Percentiles rank a stretch among this genome's conserved stretches.
Evolutionary conservation across 768 basidiomycete genomes (phyloP).

Genomic region (Russula lepida): DNA sequence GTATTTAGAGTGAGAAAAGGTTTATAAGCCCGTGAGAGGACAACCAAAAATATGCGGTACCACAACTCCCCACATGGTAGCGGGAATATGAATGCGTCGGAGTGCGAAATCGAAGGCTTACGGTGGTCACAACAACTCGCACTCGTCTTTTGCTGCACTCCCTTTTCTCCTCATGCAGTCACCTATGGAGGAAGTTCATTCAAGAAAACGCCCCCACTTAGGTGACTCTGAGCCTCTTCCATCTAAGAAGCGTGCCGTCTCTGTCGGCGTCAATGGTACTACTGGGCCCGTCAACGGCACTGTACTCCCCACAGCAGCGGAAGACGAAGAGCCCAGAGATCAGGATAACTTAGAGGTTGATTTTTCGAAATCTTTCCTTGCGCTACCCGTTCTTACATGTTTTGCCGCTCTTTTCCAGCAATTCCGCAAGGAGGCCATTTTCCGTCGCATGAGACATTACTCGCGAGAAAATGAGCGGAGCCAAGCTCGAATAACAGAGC

Average conservation of each 20-base stretch:
- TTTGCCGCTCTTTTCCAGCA: conserved; percentile 33
- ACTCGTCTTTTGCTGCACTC: not conserved
- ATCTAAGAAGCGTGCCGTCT: conserved; percentile 26
- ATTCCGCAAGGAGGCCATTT: conserved; percentile 85
- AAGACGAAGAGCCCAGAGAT: conserved; percentile 23
- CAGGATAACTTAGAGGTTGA: conserved; percentile 57
- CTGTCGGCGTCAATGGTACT: conserved; percentile 22
- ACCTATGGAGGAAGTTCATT: conserved; percentile 19
- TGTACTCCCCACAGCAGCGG: conserved; percentile 12
- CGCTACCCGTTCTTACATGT: conserved; percentile 1
- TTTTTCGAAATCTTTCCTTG: conserved; percentile 18
- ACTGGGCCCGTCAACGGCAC: conserved; percentile 23
- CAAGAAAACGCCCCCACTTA: conserved; percentile 21
- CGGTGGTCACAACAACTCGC: not conserved
- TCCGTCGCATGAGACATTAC: conserved; percentile 77
- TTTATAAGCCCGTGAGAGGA: not conserved
- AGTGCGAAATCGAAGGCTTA: conserved; percentile 11
- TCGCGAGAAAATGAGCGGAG: conserved; percentile 64
- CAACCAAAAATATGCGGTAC: not conserved
- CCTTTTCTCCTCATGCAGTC: not conserved
- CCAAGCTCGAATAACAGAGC: conserved; percentile 48
- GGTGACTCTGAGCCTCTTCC: conserved; percentile 22
- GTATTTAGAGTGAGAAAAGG: not conserved
- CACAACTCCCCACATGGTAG: not conserved
- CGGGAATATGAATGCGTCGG: conserved; percentile 2